These are phyloP conservation scores for Euphorbia corollata DNA, from an alignment of 441 rosid genomes.

Conservation along the genomic window DNA sequence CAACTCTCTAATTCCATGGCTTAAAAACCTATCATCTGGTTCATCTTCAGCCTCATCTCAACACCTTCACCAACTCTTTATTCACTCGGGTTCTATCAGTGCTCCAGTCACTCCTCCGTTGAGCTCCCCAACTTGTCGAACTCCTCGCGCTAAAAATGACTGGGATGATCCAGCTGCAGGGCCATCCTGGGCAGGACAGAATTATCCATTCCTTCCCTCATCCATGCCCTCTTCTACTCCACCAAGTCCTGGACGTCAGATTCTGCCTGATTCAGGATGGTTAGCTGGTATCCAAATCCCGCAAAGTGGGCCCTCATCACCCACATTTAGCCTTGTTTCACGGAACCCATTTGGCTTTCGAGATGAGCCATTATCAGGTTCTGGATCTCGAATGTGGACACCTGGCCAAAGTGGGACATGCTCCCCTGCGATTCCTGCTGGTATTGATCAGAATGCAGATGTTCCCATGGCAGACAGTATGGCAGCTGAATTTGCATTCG, in stretches of 20 bases:
- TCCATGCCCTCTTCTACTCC: conserved; percentile 74
- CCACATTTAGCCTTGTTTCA: conserved; percentile 87
- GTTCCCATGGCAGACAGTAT: conserved; percentile 71
- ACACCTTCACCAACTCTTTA: conserved; percentile 47
- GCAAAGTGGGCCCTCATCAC: conserved; percentile 82
- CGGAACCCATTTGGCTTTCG: conserved; percentile 55
- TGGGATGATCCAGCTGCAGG: conserved; percentile 51
- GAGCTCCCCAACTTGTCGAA: conserved; percentile 63
- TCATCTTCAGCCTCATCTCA: conserved; percentile 67
- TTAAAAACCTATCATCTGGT: conserved; percentile 76
- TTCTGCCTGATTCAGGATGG: conserved; percentile 70
- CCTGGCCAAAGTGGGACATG: conserved; percentile 92
- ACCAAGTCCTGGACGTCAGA: conserved; percentile 69
- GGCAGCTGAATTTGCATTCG: conserved; percentile 84
- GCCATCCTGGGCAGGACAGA: conserved; percentile 45
- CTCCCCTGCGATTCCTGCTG: conserved; percentile 76
- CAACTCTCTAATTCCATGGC: conserved; percentile 93
- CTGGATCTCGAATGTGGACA: conserved; percentile 81
- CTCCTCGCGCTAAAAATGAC: conserved; percentile 48
- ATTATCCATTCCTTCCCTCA: conserved; percentile 41
- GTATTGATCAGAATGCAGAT: conserved; percentile 60
- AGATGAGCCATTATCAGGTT: conserved; percentile 47
- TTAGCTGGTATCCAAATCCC: conserved; percentile 65
- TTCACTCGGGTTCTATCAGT: conserved; percentile 76
- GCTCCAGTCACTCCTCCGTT: conserved; percentile 97